Conservation (phyloP, 805 yeast species). For the Schizosaccharomyces octosporus region DNA sequence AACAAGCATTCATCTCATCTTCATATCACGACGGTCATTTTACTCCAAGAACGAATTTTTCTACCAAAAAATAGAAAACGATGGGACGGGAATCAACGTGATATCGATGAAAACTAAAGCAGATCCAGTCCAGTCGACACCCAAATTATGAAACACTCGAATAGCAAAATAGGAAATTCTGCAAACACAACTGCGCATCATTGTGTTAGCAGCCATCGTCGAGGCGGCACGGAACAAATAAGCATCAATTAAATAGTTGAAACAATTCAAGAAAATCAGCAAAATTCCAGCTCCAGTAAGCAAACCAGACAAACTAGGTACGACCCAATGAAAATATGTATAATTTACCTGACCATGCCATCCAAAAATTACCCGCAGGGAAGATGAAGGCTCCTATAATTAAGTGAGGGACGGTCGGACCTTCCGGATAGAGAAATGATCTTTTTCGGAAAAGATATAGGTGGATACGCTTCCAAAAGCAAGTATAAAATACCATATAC, state of each 20-base stretch:
- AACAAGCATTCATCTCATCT: too few relatives aligned
- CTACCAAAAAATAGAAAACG: constrained; percentile 18
- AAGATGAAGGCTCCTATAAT: constrained; percentile 44
- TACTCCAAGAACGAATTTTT: neutral
- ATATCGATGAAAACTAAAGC: constrained; percentile 37
- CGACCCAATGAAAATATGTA: constrained; percentile 46
- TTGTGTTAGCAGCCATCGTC: constrained; percentile 49
- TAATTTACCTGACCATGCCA: constrained; percentile 62
- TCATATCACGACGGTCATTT: neutral
- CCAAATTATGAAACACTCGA: constrained; percentile 44
- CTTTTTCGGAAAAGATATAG: constrained; percentile 39
- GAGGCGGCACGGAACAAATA: constrained; percentile 47
- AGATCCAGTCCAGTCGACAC: constrained; percentile 59
- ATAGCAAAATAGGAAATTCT: constrained; percentile 49
- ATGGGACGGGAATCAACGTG: constrained; percentile 44
- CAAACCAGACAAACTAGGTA: constrained; percentile 35
- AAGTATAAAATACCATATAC: constrained; percentile 59
- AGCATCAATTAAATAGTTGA: constrained; percentile 46
- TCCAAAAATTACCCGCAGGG: constrained; percentile 21
- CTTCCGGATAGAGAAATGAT: constrained; percentile 52
- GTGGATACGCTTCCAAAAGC: constrained; percentile 51
- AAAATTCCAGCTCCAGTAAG: constrained; percentile 39
- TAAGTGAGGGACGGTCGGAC: constrained; percentile 59
- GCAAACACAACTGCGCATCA: constrained; percentile 41
- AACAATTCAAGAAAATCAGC: constrained; percentile 34